Conservation (phyloP, 305 asterid species). For the Fraxinus latifolia region DNA sequence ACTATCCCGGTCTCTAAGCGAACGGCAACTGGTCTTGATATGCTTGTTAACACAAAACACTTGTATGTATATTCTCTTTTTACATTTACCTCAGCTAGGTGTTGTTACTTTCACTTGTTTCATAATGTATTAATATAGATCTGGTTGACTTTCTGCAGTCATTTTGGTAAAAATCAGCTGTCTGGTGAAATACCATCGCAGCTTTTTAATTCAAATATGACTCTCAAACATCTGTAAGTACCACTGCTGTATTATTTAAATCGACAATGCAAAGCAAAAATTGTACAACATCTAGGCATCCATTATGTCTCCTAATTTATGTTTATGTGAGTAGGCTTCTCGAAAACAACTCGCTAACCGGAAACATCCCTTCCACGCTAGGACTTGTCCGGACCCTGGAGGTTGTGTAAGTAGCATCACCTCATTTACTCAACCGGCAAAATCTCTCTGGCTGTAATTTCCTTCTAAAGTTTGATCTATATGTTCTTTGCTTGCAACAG, state of each 20-base stretch:
- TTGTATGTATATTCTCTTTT: conserved; percentile 46
- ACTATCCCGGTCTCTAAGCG: conserved; percentile 68
- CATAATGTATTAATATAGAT: not conserved
- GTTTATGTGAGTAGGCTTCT: conserved; percentile 57
- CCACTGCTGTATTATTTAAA: not conserved
- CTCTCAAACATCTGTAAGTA: conserved; percentile 76
- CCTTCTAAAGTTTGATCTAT: not conserved
- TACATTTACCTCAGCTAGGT: not conserved
- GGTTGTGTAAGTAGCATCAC: conserved; percentile 65
- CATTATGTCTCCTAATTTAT: not conserved
- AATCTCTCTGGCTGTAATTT: not conserved
- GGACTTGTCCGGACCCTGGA: conserved; percentile 56
- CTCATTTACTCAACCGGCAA: conserved; percentile 5
- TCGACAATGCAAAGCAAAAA: not conserved
- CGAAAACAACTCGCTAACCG: conserved; percentile 58
- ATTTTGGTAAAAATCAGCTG: conserved; percentile 69
- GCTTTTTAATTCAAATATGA: conserved; percentile 55
- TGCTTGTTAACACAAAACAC: conserved; percentile 63
- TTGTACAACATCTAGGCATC: not conserved
- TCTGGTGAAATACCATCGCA: conserved; percentile 66
- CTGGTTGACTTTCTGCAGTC: conserved; percentile 43
- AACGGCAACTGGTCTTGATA: conserved; percentile 71
- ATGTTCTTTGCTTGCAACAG: conserved; percentile 38
- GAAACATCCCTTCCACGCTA: conserved; percentile 64
- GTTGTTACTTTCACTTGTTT: not conserved